Conservation (phyloP, 1,284 basidiomycete species). For the Pseudozyma sp. region DNA sequence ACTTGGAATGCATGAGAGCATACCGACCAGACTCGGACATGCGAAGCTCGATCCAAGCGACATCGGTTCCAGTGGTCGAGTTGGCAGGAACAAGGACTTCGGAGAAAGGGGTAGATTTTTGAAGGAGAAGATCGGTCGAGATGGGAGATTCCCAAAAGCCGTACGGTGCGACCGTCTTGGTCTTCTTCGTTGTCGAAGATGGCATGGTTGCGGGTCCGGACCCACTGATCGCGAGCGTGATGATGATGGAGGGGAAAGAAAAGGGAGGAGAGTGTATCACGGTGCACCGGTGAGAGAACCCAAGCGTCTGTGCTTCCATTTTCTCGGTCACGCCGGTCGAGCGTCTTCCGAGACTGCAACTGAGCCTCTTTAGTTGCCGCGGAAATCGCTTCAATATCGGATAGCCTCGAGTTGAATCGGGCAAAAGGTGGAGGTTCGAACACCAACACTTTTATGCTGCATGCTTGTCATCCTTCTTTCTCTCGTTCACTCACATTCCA, state of each 20-base stretch:
- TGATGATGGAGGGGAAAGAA: not conserved
- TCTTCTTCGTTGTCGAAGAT: conserved; percentile 3
- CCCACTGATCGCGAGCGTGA: not conserved
- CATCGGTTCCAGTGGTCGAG: conserved; percentile 57
- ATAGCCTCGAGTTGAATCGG: not conserved
- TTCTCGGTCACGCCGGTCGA: not conserved
- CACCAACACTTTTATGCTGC: not conserved
- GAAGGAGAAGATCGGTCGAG: conserved; percentile 73
- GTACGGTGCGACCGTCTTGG: conserved; percentile 54
- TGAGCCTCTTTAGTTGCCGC: not conserved
- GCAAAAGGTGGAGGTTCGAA: conserved; percentile 21
- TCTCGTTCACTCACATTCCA: not conserved
- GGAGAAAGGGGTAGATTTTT: conserved; percentile 69
- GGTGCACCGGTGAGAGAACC: not conserved
- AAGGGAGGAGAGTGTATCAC: not conserved
- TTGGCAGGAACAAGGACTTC: conserved; percentile 41
- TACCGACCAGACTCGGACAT: conserved; percentile 76
- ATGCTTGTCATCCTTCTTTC: conserved; percentile 2
- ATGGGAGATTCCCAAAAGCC: conserved; percentile 74
- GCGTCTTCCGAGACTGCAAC: conserved; percentile 9
- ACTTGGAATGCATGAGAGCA: conserved; percentile 73
- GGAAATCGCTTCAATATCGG: conserved; percentile 1
- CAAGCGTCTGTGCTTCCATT: conserved; percentile 23
- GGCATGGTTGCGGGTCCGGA: conserved; percentile 11
- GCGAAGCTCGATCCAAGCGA: conserved; percentile 77